phyloP scores from a whole-genome alignment of 2,329 filamentous ascomycete species.

The Trichoderma breve region DNA sequence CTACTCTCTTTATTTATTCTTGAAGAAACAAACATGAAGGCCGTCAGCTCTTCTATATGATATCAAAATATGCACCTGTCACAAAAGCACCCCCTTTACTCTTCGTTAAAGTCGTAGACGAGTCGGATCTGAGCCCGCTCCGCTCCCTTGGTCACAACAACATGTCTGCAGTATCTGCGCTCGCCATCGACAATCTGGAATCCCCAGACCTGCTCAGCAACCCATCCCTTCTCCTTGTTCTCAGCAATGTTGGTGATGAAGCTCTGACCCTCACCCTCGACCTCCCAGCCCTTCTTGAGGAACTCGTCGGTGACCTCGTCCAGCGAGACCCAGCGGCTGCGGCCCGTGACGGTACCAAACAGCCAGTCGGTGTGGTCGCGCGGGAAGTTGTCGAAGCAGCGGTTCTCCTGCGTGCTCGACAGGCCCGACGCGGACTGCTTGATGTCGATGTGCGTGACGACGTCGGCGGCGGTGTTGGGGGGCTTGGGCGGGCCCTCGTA shows the following conservation, averaged over 20 bases:
- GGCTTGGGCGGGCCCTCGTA: slow-evolving; percentile 45
- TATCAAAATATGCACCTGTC: neutral
- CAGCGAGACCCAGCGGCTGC: slow-evolving; percentile 49
- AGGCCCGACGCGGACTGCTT: slow-evolving; percentile 72
- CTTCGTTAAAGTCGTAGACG: slow-evolving; percentile 51
- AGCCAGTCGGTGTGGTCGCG: slow-evolving; percentile 74
- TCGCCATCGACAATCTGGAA: slow-evolving; percentile 54
- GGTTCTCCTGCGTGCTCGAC: slow-evolving; percentile 59
- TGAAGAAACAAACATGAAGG: neutral
- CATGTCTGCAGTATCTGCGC: slow-evolving; percentile 52
- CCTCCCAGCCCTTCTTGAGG: slow-evolving; percentile 58
- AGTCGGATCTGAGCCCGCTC: slow-evolving; percentile 51
- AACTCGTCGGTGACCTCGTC: slow-evolving; percentile 54
- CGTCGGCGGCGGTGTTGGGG: slow-evolving; percentile 40
- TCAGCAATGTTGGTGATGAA: slow-evolving; percentile 64
- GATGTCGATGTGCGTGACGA: slow-evolving; percentile 64
- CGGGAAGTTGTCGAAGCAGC: slow-evolving; percentile 49
- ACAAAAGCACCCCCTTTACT: neutral
- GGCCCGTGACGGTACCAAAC: slow-evolving; percentile 69
- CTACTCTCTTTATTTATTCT: neutral
- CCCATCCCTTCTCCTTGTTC: slow-evolving; percentile 53
- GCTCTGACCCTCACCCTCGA: slow-evolving; percentile 58
- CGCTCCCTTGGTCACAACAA: slow-evolving; percentile 51
- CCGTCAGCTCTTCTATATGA: neutral
- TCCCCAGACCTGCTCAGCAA: slow-evolving; percentile 58